A percentile compares a stretch with the other conserved stretches of the same genome.
Conservation (phyloP, 1,284 basidiomycete genomes). For the Vanrija pseudolonga region DNA sequence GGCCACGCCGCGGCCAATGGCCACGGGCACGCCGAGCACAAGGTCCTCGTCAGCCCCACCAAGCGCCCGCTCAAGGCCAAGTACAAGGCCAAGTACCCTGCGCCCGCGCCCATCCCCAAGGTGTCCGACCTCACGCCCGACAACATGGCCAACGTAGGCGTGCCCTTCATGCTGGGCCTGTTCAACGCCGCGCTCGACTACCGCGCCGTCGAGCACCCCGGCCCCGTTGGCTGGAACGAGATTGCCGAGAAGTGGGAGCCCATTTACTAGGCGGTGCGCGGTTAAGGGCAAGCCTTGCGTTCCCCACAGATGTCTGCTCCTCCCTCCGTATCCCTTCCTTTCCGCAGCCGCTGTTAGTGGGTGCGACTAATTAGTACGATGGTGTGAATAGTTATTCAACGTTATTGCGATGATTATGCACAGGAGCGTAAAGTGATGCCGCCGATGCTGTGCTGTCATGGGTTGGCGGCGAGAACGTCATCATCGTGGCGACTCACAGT, state of each 20-base stretch:
- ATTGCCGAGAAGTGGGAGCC: slow-evolving; percentile 7
- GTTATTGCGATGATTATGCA: too few species aligned
- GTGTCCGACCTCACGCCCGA: slow-evolving; percentile 2
- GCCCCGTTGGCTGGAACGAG: slow-evolving; percentile 3
- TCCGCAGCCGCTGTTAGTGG: too few species aligned
- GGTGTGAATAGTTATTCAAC: too few species aligned
- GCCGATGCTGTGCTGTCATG: too few species aligned
- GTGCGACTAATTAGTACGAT: too few species aligned
- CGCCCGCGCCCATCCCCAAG: background rate
- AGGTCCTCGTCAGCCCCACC: background rate
- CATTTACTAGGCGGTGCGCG: background rate
- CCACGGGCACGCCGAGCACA: background rate
- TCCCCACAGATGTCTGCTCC: too few species aligned
- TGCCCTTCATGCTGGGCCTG: slow-evolving; percentile 12
- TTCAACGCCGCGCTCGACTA: slow-evolving; percentile 3
- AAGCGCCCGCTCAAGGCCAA: background rate
- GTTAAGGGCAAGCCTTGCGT: too few species aligned
- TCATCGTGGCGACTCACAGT: too few species aligned
- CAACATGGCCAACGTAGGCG: slow-evolving; percentile 1
- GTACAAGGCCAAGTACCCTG: background rate
- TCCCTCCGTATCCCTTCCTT: too few species aligned
- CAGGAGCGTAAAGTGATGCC: too few species aligned
- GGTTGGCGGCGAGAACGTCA: too few species aligned
- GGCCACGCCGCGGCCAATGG: slow-evolving; percentile 1
- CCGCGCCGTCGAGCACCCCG: background rate